phyloP scores from a whole-genome alignment of 108 stramenopile species.

The Thalassiosira profunda region DNA sequence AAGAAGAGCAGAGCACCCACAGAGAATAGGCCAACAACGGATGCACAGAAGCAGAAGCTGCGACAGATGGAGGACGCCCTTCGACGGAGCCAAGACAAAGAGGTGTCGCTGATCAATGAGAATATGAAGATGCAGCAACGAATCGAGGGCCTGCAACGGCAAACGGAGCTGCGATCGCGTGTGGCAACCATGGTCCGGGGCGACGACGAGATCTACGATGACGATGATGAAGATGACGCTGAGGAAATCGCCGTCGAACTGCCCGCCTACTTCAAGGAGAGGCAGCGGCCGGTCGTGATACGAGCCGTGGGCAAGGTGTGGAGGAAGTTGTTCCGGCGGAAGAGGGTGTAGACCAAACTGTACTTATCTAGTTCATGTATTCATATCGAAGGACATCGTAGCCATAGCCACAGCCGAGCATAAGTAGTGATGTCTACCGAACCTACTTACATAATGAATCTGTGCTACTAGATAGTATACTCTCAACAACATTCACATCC shows the following conservation, averaged over 20 bases:
- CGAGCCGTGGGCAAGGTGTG: conserved; percentile 24
- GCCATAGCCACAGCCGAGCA: too few species aligned
- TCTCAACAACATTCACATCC: too few species aligned
- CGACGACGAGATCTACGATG: too few species aligned
- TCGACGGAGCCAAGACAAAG: conserved; percentile 33
- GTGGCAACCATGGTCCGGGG: conserved; percentile 4
- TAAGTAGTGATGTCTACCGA: too few species aligned
- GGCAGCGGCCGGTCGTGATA: conserved; percentile 17
- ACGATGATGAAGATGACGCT: too few species aligned
- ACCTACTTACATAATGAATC: too few species aligned
- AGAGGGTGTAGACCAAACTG: conserved; percentile 11
- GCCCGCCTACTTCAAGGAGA: conserved; percentile 43
- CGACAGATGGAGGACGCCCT: conserved; percentile 29
- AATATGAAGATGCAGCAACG: conserved; percentile 42
- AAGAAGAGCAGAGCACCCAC: too few species aligned
- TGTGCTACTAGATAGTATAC: too few species aligned
- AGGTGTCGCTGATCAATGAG: conserved; percentile 39
- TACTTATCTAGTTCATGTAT: too few species aligned
- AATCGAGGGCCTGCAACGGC: conserved; percentile 24
- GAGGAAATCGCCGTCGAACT: conserved; percentile 8
- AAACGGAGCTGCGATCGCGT: background rate
- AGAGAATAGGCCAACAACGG: too few species aligned
- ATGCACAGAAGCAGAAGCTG: conserved; percentile 3
- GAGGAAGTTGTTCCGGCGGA: conserved; percentile 29
- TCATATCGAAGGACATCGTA: too few species aligned